These are phyloP conservation scores for Vitis hybrid DNA, from an alignment of 177 flowering plant genomes.

Conservation along the genomic window DNA sequence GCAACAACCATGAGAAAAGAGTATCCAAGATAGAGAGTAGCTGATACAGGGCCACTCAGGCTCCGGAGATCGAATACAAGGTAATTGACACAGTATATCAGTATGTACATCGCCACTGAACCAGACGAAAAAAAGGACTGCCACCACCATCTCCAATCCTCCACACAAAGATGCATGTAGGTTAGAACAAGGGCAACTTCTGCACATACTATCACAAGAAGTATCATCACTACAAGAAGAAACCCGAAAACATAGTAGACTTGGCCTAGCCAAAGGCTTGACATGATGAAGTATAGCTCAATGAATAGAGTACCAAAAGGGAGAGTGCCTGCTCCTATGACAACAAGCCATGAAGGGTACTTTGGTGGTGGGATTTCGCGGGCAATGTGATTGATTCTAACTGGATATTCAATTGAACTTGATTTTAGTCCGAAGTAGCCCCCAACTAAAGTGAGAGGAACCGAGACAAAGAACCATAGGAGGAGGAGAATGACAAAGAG, in stretches of 20 bases:
- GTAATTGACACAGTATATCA: constrained; percentile 23
- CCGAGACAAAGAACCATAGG: too few species aligned
- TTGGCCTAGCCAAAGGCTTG: constrained; percentile 31
- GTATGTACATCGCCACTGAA: constrained; percentile 17
- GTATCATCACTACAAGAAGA: constrained; percentile 20
- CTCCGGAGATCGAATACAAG: constrained; percentile 28
- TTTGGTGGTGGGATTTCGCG: constrained; percentile 20
- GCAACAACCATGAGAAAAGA: constrained; percentile 26
- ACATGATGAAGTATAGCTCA: constrained; percentile 35
- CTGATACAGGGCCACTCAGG: constrained; percentile 32
- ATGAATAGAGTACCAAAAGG: constrained; percentile 30
- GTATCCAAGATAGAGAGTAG: constrained; percentile 24
- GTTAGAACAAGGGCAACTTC: constrained; percentile 28
- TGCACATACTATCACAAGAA: constrained; percentile 23
- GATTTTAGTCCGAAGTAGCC: too few species aligned
- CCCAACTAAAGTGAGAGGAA: too few species aligned
- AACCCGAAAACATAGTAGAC: constrained; percentile 32
- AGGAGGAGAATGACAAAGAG: too few species aligned
- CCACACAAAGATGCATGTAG: constrained; percentile 33
- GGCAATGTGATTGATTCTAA: neutral
- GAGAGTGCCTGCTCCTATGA: constrained; percentile 12
- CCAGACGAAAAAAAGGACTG: constrained; percentile 32
- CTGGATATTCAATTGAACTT: too few species aligned
- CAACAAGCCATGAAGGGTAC: constrained; percentile 29
- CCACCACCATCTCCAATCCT: constrained; percentile 43